Conservation (phyloP, 768 basidiomycete genomes). For the Lactifluus subvellereus region DNA sequence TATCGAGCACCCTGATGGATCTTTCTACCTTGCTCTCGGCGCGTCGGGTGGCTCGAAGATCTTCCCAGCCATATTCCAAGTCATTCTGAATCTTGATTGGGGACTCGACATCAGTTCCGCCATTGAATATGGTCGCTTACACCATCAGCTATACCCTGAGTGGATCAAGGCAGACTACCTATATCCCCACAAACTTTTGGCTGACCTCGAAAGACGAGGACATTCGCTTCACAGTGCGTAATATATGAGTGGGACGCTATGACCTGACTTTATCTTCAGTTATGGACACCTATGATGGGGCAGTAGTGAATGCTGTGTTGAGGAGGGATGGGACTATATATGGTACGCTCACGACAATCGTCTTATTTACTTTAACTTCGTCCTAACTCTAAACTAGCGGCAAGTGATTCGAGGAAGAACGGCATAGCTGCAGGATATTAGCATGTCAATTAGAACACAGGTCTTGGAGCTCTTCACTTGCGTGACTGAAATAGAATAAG, state of each 20-base stretch:
- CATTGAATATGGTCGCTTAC: constrained; percentile 79
- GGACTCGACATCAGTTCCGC: constrained; percentile 74
- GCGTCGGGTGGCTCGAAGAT: constrained; percentile 88
- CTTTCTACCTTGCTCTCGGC: constrained; percentile 68
- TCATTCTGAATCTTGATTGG: constrained; percentile 73
- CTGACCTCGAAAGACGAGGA: constrained; percentile 51
- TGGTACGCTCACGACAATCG: constrained; percentile 41
- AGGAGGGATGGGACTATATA: constrained; percentile 50
- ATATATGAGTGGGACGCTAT: background rate
- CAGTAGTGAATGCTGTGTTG: constrained; percentile 68
- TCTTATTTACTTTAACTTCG: background rate
- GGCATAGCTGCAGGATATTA: constrained; percentile 87
- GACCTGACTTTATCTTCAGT: constrained; percentile 34
- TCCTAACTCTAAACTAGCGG: constrained; percentile 42
- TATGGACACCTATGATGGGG: constrained; percentile 60
- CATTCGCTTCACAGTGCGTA: constrained; percentile 64
- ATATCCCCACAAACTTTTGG: constrained; percentile 52
- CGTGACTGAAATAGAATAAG: background rate
- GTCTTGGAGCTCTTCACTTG: background rate
- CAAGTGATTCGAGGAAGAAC: constrained; percentile 88
- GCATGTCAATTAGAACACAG: constrained; percentile 4
- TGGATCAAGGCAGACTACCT: constrained; percentile 54
- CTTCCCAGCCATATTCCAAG: constrained; percentile 73
- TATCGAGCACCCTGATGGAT: constrained; percentile 67
- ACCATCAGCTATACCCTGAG: constrained; percentile 78